Conservation (phyloP, 345 rosid genomes). For the Excoecaria cochinchinensis region DNA sequence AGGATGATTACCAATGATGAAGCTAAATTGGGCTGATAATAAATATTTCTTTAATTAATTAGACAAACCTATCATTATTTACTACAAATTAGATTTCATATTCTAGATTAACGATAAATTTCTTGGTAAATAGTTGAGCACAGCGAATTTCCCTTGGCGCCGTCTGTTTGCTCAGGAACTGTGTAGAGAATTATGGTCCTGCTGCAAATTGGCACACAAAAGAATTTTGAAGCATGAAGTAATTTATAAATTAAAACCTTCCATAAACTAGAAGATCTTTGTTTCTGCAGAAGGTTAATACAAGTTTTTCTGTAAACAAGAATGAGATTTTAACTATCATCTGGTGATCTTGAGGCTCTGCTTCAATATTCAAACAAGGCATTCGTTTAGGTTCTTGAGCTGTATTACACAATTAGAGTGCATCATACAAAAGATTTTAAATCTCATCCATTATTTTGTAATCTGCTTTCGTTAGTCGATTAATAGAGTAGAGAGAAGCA, state of each 20-base stretch:
- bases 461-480: constrained; percentile 28
- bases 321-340: constrained; percentile 10
- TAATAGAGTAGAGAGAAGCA: constrained; percentile 44
- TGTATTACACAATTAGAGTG: constrained; percentile 9
- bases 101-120: too few species aligned
- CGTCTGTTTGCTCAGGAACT: background rate
- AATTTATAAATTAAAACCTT: constrained; percentile 14
- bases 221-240: background rate
- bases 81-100: too few species aligned
- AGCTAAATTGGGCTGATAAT: too few species aligned
- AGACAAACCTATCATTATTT: too few species aligned
- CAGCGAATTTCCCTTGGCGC: too few species aligned
- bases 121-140: too few species aligned
- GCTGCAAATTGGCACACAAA: constrained; percentile 15
- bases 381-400: constrained; percentile 4
- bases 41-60: too few species aligned
- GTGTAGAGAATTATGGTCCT: background rate
- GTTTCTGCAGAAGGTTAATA: constrained; percentile 23
- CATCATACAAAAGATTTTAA: constrained; percentile 14
- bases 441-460: constrained; percentile 27
- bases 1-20: too few species aligned
- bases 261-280: constrained; percentile 18
- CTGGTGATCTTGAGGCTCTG: background rate
- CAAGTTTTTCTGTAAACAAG: constrained; percentile 5
- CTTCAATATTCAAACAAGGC: constrained; percentile 9